phyloP scores from a whole-genome alignment of 768 basidiomycete species.

The Tephrocybe sp. region DNA sequence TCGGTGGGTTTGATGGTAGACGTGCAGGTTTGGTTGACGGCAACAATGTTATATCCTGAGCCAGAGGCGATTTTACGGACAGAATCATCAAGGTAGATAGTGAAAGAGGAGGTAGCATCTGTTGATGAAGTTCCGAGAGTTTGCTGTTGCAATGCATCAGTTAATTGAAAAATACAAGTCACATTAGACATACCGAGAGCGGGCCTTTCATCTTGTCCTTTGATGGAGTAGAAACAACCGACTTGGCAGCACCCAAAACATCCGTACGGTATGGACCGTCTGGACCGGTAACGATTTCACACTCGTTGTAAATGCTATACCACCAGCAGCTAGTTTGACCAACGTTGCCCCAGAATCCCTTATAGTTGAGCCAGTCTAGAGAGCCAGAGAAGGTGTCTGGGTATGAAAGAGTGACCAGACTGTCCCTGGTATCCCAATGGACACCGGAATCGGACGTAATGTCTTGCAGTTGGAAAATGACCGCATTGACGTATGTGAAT shows the following conservation, averaged over 20 bases:
- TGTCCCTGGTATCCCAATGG: constrained; percentile 15
- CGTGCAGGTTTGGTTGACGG: constrained; percentile 13
- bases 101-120: constrained; percentile 12
- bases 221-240: neutral
- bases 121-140: constrained; percentile 14
- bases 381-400: constrained; percentile 14
- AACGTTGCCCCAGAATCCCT: constrained; percentile 17
- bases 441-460: constrained; percentile 14
- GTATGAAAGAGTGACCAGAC: constrained; percentile 11
- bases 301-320: constrained; percentile 15
- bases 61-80: neutral
- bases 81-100: constrained; percentile 12
- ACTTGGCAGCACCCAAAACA: constrained; percentile 11
- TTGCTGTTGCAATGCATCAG: constrained; percentile 17
- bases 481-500: constrained; percentile 16
- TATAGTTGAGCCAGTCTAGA: constrained; percentile 18
- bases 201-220: constrained; percentile 7
- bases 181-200: constrained; percentile 17
- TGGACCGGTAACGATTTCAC: constrained; percentile 15
- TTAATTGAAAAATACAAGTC: too few relatives aligned
- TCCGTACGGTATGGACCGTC: constrained; percentile 15
- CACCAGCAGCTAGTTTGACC: constrained; percentile 18
- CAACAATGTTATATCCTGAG: constrained; percentile 7
- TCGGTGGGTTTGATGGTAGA: constrained; percentile 2
- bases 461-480: constrained; percentile 17